Evolutionary conservation across 2,329 filamentous ascomycete genomes (phyloP), one percentile per base, ranked within the genome.

Genomic region (Dendrostoma leiphaemia): DNA sequence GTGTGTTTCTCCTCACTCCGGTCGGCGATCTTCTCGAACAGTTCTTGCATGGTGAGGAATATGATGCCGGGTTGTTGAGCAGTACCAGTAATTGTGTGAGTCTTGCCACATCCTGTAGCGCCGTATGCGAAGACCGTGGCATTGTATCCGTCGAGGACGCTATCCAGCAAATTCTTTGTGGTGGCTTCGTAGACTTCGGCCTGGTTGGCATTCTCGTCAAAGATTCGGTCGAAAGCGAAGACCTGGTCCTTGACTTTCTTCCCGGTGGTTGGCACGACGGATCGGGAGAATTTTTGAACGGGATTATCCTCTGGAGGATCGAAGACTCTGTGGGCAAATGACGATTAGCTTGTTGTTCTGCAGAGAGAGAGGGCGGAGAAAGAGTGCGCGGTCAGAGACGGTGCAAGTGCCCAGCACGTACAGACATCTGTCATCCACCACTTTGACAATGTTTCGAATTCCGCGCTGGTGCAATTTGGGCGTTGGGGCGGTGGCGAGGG

Each of bases 121-220:
- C 94, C 94, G 71, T 99, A 99, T 47, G 94, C 94, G 69, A 99
- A 99, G 4, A 99, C 94, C 0, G 94, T 99, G 45, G 94, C 94
- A 77, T 99, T 99, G 79, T 97, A 99, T 61, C 94, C 94, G 62
- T 99, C 92, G 55, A 99, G 79, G 15, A 99, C 92, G 67, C 88
- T 97, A 69, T 97, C 93, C 58, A 99, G 82, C n/a, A 99, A 82
- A 53, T 77, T 84, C 70, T 88, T 89, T 2, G 93, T 96, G 0
- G 94, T 97, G 21, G 90, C 82, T 70, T 97, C 94, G 77, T 97
- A 99, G 1, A 99, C 90, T 66, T 99, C 94, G 55, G 83, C 87
- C 66, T 99, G 94, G 6, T 87, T 86, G 17, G 90, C 90, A 68
- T 93, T 96, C 56, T 97, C 92, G 78, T 99, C 94, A 71, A 99